Evolutionary conservation across 116 monocot species (phyloP), one percentile per base, ranked within the genome.

Genomic region (Cymodocea nodosa): DNA sequence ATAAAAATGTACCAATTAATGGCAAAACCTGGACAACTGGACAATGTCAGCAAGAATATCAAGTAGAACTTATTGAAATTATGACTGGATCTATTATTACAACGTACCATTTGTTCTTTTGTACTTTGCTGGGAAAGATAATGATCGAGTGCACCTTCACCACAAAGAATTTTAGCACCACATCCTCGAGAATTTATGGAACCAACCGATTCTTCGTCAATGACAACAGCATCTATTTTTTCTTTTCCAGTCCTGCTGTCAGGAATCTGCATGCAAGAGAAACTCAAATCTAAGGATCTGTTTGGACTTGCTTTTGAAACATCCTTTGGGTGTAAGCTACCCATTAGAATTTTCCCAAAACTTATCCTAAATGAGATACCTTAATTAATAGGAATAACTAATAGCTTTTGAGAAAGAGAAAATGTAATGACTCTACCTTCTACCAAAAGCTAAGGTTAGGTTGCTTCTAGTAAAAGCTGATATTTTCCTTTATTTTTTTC

Each of bases 191-290:
- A 71, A 15, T 73, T 54, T 44, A 70, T 17, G 51, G 78, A 76
- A 65, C 84, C 79, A 74, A 89, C 74, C 35, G 93, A 80, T 49
- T 89, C 93, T 67, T 86, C 86, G 63, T 86, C 93, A 65, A 94
- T 86, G 36, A 94, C 82, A 9, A 89, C 93, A 57, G 86, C 93
- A 76, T 94, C 93, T 64, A 94, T 89, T 69, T 77, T 86, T 8
- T 89, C 86, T 58, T 86, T 76, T 35, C 78, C 86, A 24, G 71
- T 76, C 72, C 30, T 30, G 2, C 74, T 84, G 52, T 94, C 93
- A 65, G 93, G 93, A 79, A 89, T 89, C 93, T 94, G 63, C 12
- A 64, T 14, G 64, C 37, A 19, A 18, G 30, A 62, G 62, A 62
- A 37, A 62, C 35, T 4, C 9, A 35, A 39, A n/a, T 30, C 3